Evolutionary conservation across 352 stramenopile genomes (phyloP).

Genomic region (Pythium scleroteichum): DNA sequence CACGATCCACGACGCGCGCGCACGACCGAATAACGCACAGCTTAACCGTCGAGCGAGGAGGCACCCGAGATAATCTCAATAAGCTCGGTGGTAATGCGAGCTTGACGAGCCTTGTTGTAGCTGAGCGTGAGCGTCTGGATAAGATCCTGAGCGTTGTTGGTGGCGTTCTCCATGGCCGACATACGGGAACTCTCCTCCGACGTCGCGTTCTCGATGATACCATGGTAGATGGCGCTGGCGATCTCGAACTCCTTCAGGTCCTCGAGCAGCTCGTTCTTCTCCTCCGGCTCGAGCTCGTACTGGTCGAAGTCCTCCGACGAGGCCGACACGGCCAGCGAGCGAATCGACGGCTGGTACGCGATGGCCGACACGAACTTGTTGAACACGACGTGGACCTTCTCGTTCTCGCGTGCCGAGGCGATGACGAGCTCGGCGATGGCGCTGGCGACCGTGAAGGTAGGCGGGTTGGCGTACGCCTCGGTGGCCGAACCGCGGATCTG

Average conservation of each 20-base stretch:
- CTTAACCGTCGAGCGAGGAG: constrained; percentile 92
- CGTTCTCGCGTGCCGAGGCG: constrained; percentile 78
- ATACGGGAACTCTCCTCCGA: constrained; percentile 98
- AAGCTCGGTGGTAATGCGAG: constrained; percentile 96
- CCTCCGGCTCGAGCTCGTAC: constrained; percentile 99
- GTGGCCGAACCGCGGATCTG: constrained; percentile 79
- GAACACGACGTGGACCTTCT: constrained; percentile 96
- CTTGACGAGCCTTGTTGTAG: constrained; percentile 93
- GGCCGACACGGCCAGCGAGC: constrained; percentile 57
- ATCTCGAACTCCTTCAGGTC: constrained; percentile 97
- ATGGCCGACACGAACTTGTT: constrained; percentile 98
- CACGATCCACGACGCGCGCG: constrained; percentile 1
- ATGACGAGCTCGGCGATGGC: constrained; percentile 89
- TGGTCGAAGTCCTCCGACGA: constrained; percentile 76
- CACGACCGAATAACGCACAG: constrained; percentile 5
- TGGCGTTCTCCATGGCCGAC: constrained; percentile 75
- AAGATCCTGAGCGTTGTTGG: constrained; percentile 94
- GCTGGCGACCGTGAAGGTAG: constrained; percentile 93
- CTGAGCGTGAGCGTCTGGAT: constrained; percentile 92
- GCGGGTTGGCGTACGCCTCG: constrained; percentile 71
- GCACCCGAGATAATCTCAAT: constrained; percentile 99
- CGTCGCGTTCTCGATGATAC: constrained; percentile 97
- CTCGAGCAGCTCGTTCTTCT: constrained; percentile 95
- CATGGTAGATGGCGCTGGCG: constrained; percentile 91
- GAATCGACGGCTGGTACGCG: constrained; percentile 93